Conservation (phyloP, 352 stramenopile genomes). For the Phytophthora sansomeana region DNA sequence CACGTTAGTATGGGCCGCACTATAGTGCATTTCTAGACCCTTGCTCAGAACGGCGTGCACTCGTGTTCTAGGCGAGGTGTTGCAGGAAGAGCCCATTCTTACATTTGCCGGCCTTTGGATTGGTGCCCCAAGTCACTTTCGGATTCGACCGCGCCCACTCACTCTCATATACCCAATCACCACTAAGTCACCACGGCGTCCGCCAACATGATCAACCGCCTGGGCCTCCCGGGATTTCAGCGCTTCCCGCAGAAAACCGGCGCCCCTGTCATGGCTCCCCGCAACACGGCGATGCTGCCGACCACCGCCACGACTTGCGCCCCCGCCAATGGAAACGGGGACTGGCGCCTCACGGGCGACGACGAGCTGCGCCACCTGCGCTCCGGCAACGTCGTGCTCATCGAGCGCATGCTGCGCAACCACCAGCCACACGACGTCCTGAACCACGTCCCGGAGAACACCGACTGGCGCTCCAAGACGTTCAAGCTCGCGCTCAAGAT, state of each 20-base stretch:
- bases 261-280: constrained; percentile 24
- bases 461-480: constrained; percentile 65
- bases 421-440: constrained; percentile 71
- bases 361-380: constrained; percentile 57
- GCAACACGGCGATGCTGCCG: constrained; percentile 19
- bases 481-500: constrained; percentile 72
- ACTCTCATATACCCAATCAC: neutral
- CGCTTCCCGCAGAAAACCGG: constrained; percentile 53
- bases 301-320: constrained; percentile 18
- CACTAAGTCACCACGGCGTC: constrained; percentile 31
- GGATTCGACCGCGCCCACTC: constrained; percentile 22
- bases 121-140: no score
- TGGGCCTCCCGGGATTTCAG: constrained; percentile 65
- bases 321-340: constrained; percentile 7
- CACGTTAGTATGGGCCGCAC: constrained; percentile 14
- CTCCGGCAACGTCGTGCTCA: constrained; percentile 53
- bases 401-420: constrained; percentile 69
- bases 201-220: constrained; percentile 64
- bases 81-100: constrained; percentile 22
- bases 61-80: neutral
- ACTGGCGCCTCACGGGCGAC: constrained; percentile 48
- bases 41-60: neutral
- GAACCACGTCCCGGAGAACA: constrained; percentile 68
- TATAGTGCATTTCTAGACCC: constrained; percentile 17
- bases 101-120: constrained; percentile 14